Percentiles rank a stretch among this genome's conserved stretches.
Conservation (phyloP, 257 asterid genomes). For the Euphrasia confusa region DNA sequence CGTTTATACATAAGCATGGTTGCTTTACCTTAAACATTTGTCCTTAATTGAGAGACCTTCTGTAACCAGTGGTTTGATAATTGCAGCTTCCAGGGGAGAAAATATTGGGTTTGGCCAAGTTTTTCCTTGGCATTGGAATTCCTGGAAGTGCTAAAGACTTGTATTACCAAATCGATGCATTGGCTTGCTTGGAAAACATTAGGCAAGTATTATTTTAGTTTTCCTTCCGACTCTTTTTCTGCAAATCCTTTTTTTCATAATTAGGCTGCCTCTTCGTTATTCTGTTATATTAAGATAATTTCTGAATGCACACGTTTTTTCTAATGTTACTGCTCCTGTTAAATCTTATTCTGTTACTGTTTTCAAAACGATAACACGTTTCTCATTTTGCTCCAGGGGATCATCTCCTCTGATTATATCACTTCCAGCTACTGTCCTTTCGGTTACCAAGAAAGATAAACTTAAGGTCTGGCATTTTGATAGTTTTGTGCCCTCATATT, state of each 20-base stretch:
- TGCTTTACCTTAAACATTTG: not conserved
- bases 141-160: conserved; percentile 81
- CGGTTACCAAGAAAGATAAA: conserved; percentile 67
- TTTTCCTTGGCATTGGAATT: conserved; percentile 78
- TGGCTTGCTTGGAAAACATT: conserved; percentile 66
- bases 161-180: conserved; percentile 76
- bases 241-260: not conserved
- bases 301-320: conserved; percentile 13
- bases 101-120: conserved; percentile 76
- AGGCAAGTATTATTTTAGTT: conserved; percentile 40
- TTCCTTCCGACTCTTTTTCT: conserved; percentile 14
- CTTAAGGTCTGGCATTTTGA: conserved; percentile 60
- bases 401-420: conserved; percentile 79
- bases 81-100: conserved; percentile 92
- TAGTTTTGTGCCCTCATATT: conserved; percentile 20
- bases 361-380: conserved; percentile 16
- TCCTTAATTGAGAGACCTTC: conserved; percentile 17
- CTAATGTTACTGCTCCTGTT: conserved; percentile 3
- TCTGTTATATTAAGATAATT: conserved; percentile 15
- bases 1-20: conserved; percentile 18
- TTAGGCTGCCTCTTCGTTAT: conserved; percentile 14
- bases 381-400: conserved; percentile 44
- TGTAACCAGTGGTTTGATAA: conserved; percentile 22
- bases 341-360: conserved; percentile 8
- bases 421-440: conserved; percentile 74